Conservation (phyloP, 2,329 filamentous ascomycete genomes). For the Nothomitra cinnamomea region DNA sequence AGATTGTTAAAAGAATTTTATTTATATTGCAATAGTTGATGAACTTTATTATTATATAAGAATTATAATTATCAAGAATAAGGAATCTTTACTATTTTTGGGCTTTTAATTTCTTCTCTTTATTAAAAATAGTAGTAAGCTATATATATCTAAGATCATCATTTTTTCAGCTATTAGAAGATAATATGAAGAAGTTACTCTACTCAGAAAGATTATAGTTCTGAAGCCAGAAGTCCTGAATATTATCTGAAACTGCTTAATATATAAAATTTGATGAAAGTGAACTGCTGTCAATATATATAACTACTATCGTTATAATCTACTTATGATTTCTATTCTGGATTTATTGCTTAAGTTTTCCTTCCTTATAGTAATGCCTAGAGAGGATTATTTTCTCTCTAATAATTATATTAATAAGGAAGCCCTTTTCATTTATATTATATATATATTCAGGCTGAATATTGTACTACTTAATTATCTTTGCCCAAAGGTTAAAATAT, state of each 20-base stretch:
- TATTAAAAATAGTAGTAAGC: neutral
- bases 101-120: neutral
- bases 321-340: neutral
- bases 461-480: neutral
- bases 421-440: no score
- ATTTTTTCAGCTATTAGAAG: neutral
- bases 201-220: neutral
- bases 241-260: neutral
- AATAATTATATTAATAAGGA: neutral
- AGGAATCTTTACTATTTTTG: neutral
- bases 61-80: constrained; percentile 1
- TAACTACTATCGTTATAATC: neutral
- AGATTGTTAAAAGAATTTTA: neutral
- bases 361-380: neutral
- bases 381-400: neutral
- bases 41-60: neutral
- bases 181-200: neutral
- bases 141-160: neutral
- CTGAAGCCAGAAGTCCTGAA: neutral
- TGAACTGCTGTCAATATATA: neutral
- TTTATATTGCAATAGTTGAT: neutral
- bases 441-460: neutral
- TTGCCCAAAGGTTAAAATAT: constrained; percentile 11
- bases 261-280: neutral
- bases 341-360: neutral